These are phyloP conservation scores for Lentinula lateritia DNA, from an alignment of 768 basidiomycete genomes.

Conservation along the genomic window DNA sequence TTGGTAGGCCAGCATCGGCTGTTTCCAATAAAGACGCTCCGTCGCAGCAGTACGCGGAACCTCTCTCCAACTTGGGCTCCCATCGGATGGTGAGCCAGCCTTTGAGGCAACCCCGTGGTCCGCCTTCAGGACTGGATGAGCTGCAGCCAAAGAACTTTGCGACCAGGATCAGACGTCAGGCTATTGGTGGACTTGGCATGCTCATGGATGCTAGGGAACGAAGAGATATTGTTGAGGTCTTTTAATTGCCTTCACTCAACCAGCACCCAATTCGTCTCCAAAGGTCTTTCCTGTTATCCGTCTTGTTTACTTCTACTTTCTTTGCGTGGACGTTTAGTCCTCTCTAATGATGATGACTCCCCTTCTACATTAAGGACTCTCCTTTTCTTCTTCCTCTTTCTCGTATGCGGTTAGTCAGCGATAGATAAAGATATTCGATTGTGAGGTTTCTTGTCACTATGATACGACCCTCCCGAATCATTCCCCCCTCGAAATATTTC, in stretches of 20 bases:
- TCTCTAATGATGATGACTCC: neutral
- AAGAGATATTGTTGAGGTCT: slow-evolving; percentile 68
- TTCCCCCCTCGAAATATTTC: neutral
- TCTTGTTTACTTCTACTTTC: neutral
- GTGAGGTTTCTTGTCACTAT: neutral
- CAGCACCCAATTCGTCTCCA: neutral
- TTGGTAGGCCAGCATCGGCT: slow-evolving; percentile 60
- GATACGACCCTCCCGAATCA: neutral
- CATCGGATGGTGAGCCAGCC: slow-evolving; percentile 67
- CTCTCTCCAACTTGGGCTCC: slow-evolving; percentile 27
- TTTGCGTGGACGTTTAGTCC: neutral
- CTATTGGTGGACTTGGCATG: slow-evolving; percentile 74
- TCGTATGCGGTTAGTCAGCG: slow-evolving; percentile 4
- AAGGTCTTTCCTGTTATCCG: neutral
- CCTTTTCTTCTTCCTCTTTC: neutral
- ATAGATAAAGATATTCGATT: neutral
- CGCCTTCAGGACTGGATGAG: slow-evolving; percentile 82
- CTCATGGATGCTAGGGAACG: slow-evolving; percentile 80
- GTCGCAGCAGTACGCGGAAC: slow-evolving; percentile 24
- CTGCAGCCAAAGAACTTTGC: slow-evolving; percentile 88
- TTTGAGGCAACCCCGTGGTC: slow-evolving; percentile 82
- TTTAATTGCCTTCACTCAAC: slow-evolving; percentile 31
- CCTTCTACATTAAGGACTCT: neutral
- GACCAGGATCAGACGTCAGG: slow-evolving; percentile 76
- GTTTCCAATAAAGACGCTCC: slow-evolving; percentile 27